phyloP scores from a whole-genome alignment of 2,329 filamentous ascomycete genomes.

The Zopfia rhizophila region DNA sequence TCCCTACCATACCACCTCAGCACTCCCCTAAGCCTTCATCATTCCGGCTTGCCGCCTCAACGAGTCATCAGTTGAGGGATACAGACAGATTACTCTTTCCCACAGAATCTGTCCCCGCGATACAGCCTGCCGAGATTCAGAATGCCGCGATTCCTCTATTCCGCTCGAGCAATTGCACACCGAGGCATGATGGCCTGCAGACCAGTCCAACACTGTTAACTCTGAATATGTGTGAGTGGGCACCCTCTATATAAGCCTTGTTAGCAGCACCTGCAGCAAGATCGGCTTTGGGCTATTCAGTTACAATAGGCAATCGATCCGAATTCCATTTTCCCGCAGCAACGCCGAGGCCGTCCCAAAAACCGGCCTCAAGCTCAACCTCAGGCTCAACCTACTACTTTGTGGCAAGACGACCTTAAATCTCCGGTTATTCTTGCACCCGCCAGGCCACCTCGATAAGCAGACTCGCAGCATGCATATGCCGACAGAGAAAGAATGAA shows the following conservation, averaged over 20 bases:
- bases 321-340: neutral
- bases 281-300: constrained; percentile 22
- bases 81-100: constrained; percentile 49
- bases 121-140: constrained; percentile 10
- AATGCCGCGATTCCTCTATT: constrained; percentile 33
- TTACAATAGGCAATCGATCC: no score
- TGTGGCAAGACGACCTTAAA: constrained; percentile 46
- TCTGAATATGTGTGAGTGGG: no score
- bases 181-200: constrained; percentile 37
- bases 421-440: constrained; percentile 47
- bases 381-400: constrained; percentile 41
- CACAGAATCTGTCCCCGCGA: constrained; percentile 44
- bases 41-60: constrained; percentile 42
- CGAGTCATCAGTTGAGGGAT: constrained; percentile 40
- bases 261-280: no score
- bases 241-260: no score
- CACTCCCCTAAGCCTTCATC: constrained; percentile 29
- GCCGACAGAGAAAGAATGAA: constrained; percentile 74
- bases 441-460: constrained; percentile 66
- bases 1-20: constrained; percentile 23
- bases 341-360: constrained; percentile 45
- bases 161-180: constrained; percentile 41
- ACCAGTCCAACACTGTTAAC: no score
- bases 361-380: constrained; percentile 42
- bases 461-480: constrained; percentile 77